A percentile compares a stretch with the other conserved stretches of the same genome.
phyloP scores from a whole-genome alignment of 768 basidiomycete genomes.

The Pleurotus ostreatus region DNA sequence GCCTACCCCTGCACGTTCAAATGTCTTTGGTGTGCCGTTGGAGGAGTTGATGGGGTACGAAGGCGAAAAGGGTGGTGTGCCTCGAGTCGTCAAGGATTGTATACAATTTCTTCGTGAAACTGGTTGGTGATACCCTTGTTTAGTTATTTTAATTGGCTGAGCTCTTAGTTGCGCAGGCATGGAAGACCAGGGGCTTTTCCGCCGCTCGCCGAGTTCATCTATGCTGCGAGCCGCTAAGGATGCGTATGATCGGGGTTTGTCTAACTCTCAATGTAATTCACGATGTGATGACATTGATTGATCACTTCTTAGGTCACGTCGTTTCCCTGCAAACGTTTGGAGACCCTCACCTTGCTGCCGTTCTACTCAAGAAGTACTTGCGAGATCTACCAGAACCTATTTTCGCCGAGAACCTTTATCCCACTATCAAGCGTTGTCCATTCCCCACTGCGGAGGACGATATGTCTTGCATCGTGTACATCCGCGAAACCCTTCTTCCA shows the following conservation, averaged over 20 bases:
- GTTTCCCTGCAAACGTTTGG: conserved; percentile 73
- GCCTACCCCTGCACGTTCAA: conserved; percentile 57
- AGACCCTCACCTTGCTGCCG: conserved; percentile 79
- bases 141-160: too few relatives aligned
- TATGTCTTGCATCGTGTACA: conserved; percentile 55
- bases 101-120: conserved; percentile 67
- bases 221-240: conserved; percentile 73
- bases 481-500: conserved; percentile 65
- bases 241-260: conserved; percentile 76
- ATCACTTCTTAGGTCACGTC: conserved; percentile 52
- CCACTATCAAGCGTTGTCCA: conserved; percentile 66
- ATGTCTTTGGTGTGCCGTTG: conserved; percentile 75
- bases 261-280: not conserved
- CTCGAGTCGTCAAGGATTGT: conserved; percentile 73
- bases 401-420: conserved; percentile 71
- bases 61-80: conserved; percentile 81
- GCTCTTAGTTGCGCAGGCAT: conserved; percentile 35
- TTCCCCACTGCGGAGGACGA: conserved; percentile 49
- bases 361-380: conserved; percentile 82
- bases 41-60: conserved; percentile 82
- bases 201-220: conserved; percentile 72
- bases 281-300: not conserved
- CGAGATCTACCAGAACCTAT: conserved; percentile 76
- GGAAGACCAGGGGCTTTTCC: conserved; percentile 75
- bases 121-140: conserved; percentile 26